Percentiles rank a stretch among this genome's conserved stretches.
These are phyloP conservation scores for Zarea fungicola DNA, from an alignment of 2,329 filamentous ascomycete species.

Conservation along the genomic window DNA sequence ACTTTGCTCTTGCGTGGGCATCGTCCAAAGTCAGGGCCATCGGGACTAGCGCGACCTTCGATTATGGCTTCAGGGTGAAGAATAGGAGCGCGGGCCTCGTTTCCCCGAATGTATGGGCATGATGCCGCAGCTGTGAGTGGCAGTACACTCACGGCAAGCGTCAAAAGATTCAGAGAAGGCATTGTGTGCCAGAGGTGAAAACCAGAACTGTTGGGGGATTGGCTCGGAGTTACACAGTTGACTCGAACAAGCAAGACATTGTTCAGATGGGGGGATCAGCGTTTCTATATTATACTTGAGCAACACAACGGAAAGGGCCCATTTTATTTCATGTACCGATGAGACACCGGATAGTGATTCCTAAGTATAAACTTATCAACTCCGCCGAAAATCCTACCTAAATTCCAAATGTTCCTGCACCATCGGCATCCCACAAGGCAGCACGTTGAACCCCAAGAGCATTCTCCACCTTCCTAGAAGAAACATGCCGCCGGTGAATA, in stretches of 20 bases:
- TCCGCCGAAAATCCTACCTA: not conserved
- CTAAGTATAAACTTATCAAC: too few relatives aligned
- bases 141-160: constrained; percentile 6
- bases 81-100: constrained; percentile 4
- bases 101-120: constrained; percentile 11
- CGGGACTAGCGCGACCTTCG: not conserved
- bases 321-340: not conserved
- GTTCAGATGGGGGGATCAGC: not conserved
- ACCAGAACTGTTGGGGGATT: not conserved
- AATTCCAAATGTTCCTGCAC: not conserved
- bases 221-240: not conserved
- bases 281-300: not conserved
- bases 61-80: constrained; percentile 11
- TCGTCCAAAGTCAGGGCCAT: constrained; percentile 5
- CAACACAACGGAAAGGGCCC: not conserved
- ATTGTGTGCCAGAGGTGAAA: too few relatives aligned
- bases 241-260: not conserved
- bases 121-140: constrained; percentile 1
- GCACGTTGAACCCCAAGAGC: constrained; percentile 2
- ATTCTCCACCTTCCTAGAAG: not conserved
- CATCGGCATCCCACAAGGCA: constrained; percentile 4
- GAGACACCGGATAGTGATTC: not conserved
- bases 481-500: not conserved
- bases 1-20: constrained; percentile 27
- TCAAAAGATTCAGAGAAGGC: constrained; percentile 1